These are phyloP conservation scores for Phalaenopsis equestris DNA, from an alignment of 106 monocot species.

Conservation along the genomic window DNA sequence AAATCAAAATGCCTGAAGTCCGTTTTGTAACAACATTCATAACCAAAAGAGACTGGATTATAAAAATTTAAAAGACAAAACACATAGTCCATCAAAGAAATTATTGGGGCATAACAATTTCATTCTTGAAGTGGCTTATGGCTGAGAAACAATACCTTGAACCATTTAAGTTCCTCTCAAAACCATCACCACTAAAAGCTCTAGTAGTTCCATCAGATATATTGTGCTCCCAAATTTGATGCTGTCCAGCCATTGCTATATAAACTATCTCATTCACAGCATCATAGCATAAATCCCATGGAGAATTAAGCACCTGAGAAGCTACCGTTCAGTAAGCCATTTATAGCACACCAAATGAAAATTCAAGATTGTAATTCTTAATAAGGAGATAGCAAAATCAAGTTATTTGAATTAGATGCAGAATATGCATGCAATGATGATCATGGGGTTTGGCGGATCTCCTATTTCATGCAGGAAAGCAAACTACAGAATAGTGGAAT, in stretches of 20 bases:
- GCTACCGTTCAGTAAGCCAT: background rate
- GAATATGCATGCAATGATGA: background rate
- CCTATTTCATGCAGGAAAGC: background rate
- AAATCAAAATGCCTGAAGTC: background rate
- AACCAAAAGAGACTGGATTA: background rate
- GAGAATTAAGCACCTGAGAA: slow-evolving; percentile 85
- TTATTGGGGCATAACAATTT: background rate
- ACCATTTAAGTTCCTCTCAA: slow-evolving; percentile 90
- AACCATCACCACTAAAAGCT: slow-evolving; percentile 90
- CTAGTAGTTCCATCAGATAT: slow-evolving; percentile 44
- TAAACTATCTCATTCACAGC: slow-evolving; percentile 63
- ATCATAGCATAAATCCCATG: slow-evolving; percentile 94
- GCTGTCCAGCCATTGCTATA: slow-evolving; percentile 98
- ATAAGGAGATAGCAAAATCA: background rate
- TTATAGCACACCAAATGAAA: background rate
- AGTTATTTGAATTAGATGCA: background rate
- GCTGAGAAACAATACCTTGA: slow-evolving; percentile 46
- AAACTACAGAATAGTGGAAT: background rate
- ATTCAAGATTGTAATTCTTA: background rate
- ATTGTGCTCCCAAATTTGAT: slow-evolving; percentile 90
- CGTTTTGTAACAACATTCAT: background rate
- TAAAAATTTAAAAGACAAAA: background rate
- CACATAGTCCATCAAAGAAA: background rate
- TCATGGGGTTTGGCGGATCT: background rate
- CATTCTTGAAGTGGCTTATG: background rate